phyloP scores from a whole-genome alignment of 2,329 filamentous ascomycete species.

The Aspergillus tamarii region DNA sequence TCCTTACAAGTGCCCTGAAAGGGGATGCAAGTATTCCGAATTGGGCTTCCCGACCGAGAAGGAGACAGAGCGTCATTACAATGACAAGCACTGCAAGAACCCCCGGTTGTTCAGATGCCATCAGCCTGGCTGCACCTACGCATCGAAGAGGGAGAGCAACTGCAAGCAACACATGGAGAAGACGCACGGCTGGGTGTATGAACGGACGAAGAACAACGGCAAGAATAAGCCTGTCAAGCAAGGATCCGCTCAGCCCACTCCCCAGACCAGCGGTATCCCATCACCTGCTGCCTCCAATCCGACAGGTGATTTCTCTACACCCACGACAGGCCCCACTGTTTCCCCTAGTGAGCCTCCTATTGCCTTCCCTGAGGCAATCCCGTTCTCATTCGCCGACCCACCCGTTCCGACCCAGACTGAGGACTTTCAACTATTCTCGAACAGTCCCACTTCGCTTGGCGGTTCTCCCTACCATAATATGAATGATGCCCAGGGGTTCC shows the following conservation, averaged over 20 bases:
- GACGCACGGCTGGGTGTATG: constrained; percentile 86
- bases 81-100: constrained; percentile 86
- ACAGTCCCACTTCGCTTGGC: constrained; percentile 20
- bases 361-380: constrained; percentile 20
- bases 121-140: constrained; percentile 84
- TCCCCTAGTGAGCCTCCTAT: constrained; percentile 28
- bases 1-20: constrained; percentile 86
- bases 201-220: constrained; percentile 89
- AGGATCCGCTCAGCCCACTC: constrained; percentile 54
- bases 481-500: constrained; percentile 25
- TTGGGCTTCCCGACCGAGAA: constrained; percentile 97
- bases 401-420: constrained; percentile 22
- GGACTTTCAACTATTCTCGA: constrained; percentile 33
- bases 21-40: constrained; percentile 84
- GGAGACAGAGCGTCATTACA: constrained; percentile 92
- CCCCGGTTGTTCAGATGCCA: constrained; percentile 83
- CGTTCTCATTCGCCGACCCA: constrained; percentile 34
- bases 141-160: constrained; percentile 93
- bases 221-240: constrained; percentile 15
- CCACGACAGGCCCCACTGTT: constrained; percentile 33
- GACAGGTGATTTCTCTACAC: constrained; percentile 58
- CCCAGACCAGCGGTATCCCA: constrained; percentile 64
- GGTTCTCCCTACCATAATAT: constrained; percentile 16
- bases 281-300: constrained; percentile 61
- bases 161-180: constrained; percentile 99